These are phyloP conservation scores for Tardiomyces digboiensis DNA, from an alignment of 1,139 yeast genomes.

Conservation along the genomic window DNA sequence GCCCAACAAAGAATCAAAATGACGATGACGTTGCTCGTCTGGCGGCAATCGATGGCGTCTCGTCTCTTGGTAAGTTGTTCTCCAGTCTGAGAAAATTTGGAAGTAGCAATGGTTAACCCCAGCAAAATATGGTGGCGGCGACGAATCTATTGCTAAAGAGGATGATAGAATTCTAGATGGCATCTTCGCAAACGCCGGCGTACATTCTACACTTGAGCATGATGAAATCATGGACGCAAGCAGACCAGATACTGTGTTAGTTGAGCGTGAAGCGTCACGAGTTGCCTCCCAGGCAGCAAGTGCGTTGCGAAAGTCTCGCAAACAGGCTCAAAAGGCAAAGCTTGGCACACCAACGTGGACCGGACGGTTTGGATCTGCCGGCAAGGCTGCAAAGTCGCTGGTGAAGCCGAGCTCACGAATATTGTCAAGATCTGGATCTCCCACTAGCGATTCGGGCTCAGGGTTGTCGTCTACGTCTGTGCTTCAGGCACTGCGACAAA, in stretches of 20 bases:
- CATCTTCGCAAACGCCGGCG: constrained; percentile 60
- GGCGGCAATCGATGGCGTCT: constrained; percentile 43
- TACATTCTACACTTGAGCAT: constrained; percentile 69
- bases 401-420: constrained; percentile 2
- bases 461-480: constrained; percentile 17
- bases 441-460: not conserved
- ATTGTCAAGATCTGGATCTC: not conserved
- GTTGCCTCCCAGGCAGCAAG: constrained; percentile 73
- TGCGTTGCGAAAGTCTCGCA: constrained; percentile 61
- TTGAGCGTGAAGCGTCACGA: constrained; percentile 67
- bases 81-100: constrained; percentile 34
- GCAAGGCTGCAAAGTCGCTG: constrained; percentile 31
- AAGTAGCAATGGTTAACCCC: constrained; percentile 39
- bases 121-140: constrained; percentile 28
- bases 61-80: not conserved
- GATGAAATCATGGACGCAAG: constrained; percentile 63
- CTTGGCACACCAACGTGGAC: constrained; percentile 96
- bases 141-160: constrained; percentile 21
- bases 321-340: constrained; percentile 48
- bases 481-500: constrained; percentile 17
- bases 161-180: constrained; percentile 65
- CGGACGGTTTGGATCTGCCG: constrained; percentile 83
- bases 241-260: constrained; percentile 42
- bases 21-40: constrained; percentile 44
- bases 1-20: constrained; percentile 23